A percentile compares a stretch with the other conserved stretches of the same genome.
These are phyloP conservation scores for Globisporangium solare DNA, from an alignment of 352 stramenopile species.

Conservation along the genomic window DNA sequence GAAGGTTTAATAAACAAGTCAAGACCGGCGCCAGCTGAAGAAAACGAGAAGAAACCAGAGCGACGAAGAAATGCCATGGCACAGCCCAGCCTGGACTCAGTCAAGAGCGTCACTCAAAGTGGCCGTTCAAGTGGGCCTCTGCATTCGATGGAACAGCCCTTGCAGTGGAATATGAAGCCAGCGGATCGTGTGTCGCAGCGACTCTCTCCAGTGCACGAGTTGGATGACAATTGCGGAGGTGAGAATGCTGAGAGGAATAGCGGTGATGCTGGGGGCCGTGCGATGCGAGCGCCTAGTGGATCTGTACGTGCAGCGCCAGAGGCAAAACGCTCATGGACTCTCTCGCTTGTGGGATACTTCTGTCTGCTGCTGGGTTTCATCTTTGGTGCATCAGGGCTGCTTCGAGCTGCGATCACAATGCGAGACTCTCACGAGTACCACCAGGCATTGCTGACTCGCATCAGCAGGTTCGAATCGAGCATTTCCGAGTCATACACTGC, in stretches of 20 bases:
- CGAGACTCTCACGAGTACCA: constrained; percentile 65
- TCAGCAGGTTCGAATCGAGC: constrained; percentile 54
- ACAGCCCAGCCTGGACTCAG: constrained; percentile 1
- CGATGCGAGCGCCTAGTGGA: too few relatives aligned
- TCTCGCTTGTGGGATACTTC: constrained; percentile 29
- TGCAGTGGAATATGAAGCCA: constrained; percentile 1
- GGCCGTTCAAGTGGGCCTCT: neutral
- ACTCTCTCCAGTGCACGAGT: too few relatives aligned
- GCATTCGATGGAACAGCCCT: constrained; percentile 1
- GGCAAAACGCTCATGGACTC: constrained; percentile 17
- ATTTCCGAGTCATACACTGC: constrained; percentile 66
- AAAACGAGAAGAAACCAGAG: neutral
- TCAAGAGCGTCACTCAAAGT: constrained; percentile 1
- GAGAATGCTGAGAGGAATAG: neutral
- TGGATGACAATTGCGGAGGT: too few relatives aligned
- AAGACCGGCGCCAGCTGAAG: constrained; percentile 1
- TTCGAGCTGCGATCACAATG: constrained; percentile 42
- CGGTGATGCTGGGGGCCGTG: too few relatives aligned
- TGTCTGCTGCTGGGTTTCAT: constrained; percentile 34
- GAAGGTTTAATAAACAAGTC: neutral
- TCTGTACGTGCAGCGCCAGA: neutral
- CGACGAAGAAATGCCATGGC: too few relatives aligned
- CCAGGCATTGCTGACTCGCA: constrained; percentile 43
- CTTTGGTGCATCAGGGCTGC: constrained; percentile 49
- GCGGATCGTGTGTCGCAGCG: too few relatives aligned